Evolutionary conservation across 257 asterid species (phyloP).

Genomic region (Primulina huaijiensis): DNA sequence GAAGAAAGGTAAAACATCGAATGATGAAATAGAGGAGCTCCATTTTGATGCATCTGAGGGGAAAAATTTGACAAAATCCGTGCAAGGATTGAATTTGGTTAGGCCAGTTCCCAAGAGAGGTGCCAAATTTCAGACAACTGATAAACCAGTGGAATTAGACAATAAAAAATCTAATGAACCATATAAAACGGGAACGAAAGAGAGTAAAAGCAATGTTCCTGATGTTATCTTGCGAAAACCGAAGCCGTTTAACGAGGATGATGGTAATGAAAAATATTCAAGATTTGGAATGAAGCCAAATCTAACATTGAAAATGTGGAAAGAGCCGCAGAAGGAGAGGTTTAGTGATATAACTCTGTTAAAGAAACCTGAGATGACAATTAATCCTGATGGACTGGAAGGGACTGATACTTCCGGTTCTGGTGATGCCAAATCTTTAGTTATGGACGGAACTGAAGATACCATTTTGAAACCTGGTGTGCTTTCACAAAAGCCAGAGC

Average conservation of each 20-base stretch:
- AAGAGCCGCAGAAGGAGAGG: constrained; percentile 53
- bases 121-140: constrained; percentile 47
- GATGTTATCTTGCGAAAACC: constrained; percentile 85
- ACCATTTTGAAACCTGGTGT: constrained; percentile 21
- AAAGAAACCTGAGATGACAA: constrained; percentile 59
- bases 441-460: constrained; percentile 25
- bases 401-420: constrained; percentile 28
- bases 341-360: constrained; percentile 71
- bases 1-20: constrained; percentile 45
- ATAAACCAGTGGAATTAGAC: constrained; percentile 33
- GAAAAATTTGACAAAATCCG: constrained; percentile 40
- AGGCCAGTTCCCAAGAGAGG: constrained; percentile 76
- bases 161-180: constrained; percentile 31
- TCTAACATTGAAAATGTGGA: constrained; percentile 59
- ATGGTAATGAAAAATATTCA: constrained; percentile 44
- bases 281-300: constrained; percentile 67
- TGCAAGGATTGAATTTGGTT: constrained; percentile 64
- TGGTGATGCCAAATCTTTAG: constrained; percentile 26
- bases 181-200: constrained; percentile 28
- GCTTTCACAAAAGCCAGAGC: constrained; percentile 47
- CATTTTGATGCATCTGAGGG: constrained; percentile 48
- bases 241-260: constrained; percentile 40
- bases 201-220: constrained; percentile 54
- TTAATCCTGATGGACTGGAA: constrained; percentile 26
- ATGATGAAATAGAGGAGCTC: constrained; percentile 52